Evolutionary conservation across 2,329 filamentous ascomycete species (phyloP), one percentile per base, ranked within the genome.

Genomic region (Ceratocystis colombiana): DNA sequence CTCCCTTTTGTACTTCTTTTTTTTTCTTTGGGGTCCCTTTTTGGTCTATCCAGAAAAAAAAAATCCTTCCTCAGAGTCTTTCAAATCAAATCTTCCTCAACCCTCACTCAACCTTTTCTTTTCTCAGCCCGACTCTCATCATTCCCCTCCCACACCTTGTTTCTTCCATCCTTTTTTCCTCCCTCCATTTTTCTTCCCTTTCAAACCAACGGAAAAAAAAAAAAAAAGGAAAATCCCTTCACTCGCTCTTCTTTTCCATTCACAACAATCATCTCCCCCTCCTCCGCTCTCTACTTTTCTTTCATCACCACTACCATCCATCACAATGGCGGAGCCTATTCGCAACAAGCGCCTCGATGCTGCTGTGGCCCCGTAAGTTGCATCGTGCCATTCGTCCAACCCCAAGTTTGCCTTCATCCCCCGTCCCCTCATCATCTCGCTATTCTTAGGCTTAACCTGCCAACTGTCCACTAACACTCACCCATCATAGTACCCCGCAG

Each of bases 401-500:
- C 7, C 8, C 33, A 10, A 8, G 33, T 67, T 37, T 25, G 45
- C 44, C 61, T 59, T 66, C 55, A 65, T 68, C 67, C 65, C 69
- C 68, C 25, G n/a, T 53, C 64, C 61, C 37, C 25, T 37, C 33
- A 46, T 22, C 41, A 17, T 48, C 33, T 25, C 61, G 22, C 7
- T 50, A n/a, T 37, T 37, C 33, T 10, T 17, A 17, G n/a, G 22
- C 22, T 63, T 57, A 5, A 5, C 33, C 17, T 41, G 8, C 33
- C 33, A 37, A 37, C 30, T 67, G 53, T 69, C 30, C 61, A 62
- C 64, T 67, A 67, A 41, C 66, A 28, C 53, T 45, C 12, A n/a
- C 12, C 22, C 44, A 12, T 37, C 25, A 63, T 77, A 97, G 94
- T 74, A 99, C 94, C 74, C 94, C 94, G 74, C 94, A 99, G 80